Evolutionary conservation across 2,329 filamentous ascomycete genomes (phyloP), one percentile per base, ranked within the genome.

Genomic region (Cladobotryum mycophilum): DNA sequence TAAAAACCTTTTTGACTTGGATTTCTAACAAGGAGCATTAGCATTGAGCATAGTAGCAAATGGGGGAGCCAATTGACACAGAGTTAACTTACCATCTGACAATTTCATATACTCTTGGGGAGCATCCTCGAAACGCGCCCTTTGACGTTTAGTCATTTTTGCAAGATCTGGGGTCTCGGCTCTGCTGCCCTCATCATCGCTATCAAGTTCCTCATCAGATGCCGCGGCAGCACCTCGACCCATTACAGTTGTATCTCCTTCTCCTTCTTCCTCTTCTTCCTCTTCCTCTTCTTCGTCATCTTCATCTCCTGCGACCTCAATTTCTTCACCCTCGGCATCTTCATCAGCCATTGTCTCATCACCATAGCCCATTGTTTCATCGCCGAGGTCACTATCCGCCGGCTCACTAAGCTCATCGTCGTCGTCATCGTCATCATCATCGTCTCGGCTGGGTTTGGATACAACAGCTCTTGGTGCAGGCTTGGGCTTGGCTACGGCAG

Each of bases 1-100:
- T 82, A 47, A 83, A 82, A 22, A 73, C 68, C 62, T 82, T 82
- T 65, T 83, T 83, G 2, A 74, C 79, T 73, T 83, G 80, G 4
- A 83, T 80, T 73, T 83, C 80, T 82, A 67, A 55, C 37, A 4
- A n/a, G 12, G 15, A 46, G 14, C 8, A 25, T 15, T 14, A 49
- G 51, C 3, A 13, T 6, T 17, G 14, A 18, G 3, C 12, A 18
- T 5, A n/a, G n/a, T 20, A 36, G 9, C 2, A 18, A n/a, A 20
- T 20, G 20, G 4, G 33, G 8, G 43, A 18, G 14, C 15, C 43
- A 13, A 38, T 12, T 25, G 18, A 9, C 18, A 9, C n/a, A n/a
- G 1, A 13, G 17, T 5, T 15, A 15, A 61, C 76, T 55, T 66
- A 78, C 79, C 79, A 64, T 83, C 79, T 3, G 80, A 82, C 1